These are phyloP conservation scores for Suillus lakei DNA, from an alignment of 768 basidiomycete species.

Conservation along the genomic window DNA sequence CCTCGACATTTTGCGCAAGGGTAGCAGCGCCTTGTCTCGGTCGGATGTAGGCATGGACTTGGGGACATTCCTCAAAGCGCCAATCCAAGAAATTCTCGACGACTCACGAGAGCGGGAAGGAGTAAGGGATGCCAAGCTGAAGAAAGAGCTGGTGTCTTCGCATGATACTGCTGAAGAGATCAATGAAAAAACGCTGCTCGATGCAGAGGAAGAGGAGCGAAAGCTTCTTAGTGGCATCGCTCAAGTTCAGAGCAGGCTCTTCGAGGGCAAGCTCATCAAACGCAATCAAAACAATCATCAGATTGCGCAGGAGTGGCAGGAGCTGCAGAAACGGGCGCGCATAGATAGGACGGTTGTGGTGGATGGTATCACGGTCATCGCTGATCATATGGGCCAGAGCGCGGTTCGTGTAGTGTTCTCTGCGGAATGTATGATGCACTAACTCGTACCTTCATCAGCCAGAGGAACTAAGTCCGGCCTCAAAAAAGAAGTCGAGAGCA, in stretches of 20 bases:
- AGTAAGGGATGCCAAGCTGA: slow-evolving; percentile 49
- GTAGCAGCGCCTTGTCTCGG: slow-evolving; percentile 56
- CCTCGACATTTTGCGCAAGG: slow-evolving; percentile 59
- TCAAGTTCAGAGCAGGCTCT: slow-evolving; percentile 60
- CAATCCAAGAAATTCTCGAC: slow-evolving; percentile 48
- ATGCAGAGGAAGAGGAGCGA: slow-evolving; percentile 60
- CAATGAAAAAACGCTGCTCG: slow-evolving; percentile 35
- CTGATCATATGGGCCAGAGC: slow-evolving; percentile 29
- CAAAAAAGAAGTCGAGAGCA: slow-evolving; percentile 37
- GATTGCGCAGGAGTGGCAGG: slow-evolving; percentile 51
- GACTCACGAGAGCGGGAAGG: slow-evolving; percentile 49
- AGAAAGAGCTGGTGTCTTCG: slow-evolving; percentile 39
- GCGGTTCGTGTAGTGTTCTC: slow-evolving; percentile 28
- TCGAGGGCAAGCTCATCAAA: slow-evolving; percentile 54
- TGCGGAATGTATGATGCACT: neutral
- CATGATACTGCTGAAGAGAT: slow-evolving; percentile 16
- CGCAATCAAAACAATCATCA: slow-evolving; percentile 42
- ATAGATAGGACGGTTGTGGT: slow-evolving; percentile 43
- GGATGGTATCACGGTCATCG: slow-evolving; percentile 41
- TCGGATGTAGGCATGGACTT: slow-evolving; percentile 46
- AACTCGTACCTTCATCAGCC: slow-evolving; percentile 17
- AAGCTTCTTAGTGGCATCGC: slow-evolving; percentile 58
- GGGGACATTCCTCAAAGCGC: slow-evolving; percentile 47
- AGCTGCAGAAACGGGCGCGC: slow-evolving; percentile 49
- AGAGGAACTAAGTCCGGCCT: slow-evolving; percentile 16